phyloP scores from a whole-genome alignment of 164 flowering plant genomes.

The Magnolia changhungtana region DNA sequence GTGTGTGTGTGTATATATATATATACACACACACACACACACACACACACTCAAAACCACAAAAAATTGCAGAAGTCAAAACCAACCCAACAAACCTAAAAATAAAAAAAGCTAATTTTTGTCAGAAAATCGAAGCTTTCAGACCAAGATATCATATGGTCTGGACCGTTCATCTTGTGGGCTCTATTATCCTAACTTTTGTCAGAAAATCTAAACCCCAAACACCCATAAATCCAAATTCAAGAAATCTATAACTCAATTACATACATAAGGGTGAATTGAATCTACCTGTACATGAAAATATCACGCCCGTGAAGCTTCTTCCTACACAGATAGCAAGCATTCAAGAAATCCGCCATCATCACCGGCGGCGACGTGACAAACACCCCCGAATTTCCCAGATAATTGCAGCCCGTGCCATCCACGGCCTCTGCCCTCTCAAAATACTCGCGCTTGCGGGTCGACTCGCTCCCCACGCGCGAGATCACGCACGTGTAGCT shows the following conservation, averaged over 20 bases:
- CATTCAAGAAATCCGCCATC: constrained; percentile 34
- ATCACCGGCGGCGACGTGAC: constrained; percentile 17
- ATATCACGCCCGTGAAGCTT: constrained; percentile 56
- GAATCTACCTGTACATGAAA: constrained; percentile 59
- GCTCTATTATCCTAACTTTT: too few relatives aligned
- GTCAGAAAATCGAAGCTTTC: too few relatives aligned
- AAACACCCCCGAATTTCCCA: constrained; percentile 23
- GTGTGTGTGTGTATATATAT: too few relatives aligned
- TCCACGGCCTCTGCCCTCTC: constrained; percentile 14
- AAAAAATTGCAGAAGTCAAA: not conserved
- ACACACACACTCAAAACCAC: not conserved
- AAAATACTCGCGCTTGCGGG: constrained; percentile 42
- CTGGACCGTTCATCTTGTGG: too few relatives aligned
- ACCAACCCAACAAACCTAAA: not conserved
- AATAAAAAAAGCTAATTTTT: too few relatives aligned
- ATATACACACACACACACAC: too few relatives aligned
- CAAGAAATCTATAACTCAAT: not conserved
- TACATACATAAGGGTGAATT: not conserved
- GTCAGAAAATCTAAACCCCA: too few relatives aligned
- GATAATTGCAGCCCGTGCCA: not conserved
- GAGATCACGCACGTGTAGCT: constrained; percentile 65
- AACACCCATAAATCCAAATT: too few relatives aligned
- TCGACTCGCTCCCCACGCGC: constrained; percentile 30
- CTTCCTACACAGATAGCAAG: constrained; percentile 55
- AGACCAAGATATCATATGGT: too few relatives aligned